Base-by-base conservation (phyloP, 192 early-diverging fungal genomes). In the Allomyces javanicus region DNA sequence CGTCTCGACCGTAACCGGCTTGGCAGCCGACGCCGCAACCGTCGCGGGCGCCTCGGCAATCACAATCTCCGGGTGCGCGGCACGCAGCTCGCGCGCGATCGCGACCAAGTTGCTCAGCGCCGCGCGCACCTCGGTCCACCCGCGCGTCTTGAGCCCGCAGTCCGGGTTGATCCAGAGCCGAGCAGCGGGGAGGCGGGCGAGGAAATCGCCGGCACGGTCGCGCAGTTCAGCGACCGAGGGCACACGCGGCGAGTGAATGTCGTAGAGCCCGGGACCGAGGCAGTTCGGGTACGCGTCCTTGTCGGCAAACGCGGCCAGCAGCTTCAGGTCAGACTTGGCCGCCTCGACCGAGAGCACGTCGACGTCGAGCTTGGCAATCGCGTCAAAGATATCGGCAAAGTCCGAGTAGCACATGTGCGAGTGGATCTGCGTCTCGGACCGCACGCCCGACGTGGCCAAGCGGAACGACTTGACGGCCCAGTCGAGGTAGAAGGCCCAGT, bases 391-490 rank as follows among this genome's bases (percentile, higher is more conserved):
- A 78, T 94, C 94, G 77, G 97, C 90, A 76, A 98, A 98, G 77
- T 98, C 96, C 75, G 86, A 88, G 86, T 98, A 98, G 81, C 95
- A 98, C 86, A 98, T 93, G 79, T 96, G 94, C 63, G 88, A 88
- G 85, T 97, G 96, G 77, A 98, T 94, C 80, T 97, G 92, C 58
- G 92, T 94, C 58, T 81, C 80, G 73, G 91, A 83, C 27, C 73
- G 67, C 43, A 98, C 96, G 70, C 87, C 89, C 26, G 85, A 80
- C 66, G 91, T 92, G 64, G 92, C 79, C 63, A 98, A 82, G 70
- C 87, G 82, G 88, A 98, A 98, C 44, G 89, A 83, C 45, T 86
- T 84, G 67, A 94, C 93, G 63, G 96, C 89, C 96, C 96, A 98
- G 67, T 88, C 77, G 72, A 98, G 86, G 78, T 98, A 98, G 45